These are phyloP conservation scores for Apiotrichum siamense DNA, from an alignment of 1,284 basidiomycete species.

Conservation along the genomic window DNA sequence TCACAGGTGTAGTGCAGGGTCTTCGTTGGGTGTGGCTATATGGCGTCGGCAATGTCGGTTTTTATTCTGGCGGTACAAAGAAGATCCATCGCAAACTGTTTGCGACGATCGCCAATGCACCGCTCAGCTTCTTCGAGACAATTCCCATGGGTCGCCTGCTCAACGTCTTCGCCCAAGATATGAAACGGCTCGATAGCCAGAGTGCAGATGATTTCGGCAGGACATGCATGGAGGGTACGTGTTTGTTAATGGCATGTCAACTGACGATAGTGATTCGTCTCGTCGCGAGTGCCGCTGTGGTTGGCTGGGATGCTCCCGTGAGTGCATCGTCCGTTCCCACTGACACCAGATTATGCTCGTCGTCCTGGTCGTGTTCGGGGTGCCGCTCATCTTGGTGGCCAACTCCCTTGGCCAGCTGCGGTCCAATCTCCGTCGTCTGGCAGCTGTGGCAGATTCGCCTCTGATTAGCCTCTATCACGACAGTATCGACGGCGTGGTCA, in stretches of 20 bases:
- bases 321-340: background rate
- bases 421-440: slow-evolving; percentile 38
- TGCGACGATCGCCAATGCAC: slow-evolving; percentile 58
- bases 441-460: slow-evolving; percentile 44
- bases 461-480: slow-evolving; percentile 49
- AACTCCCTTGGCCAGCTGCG: slow-evolving; percentile 38
- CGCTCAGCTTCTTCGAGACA: slow-evolving; percentile 72
- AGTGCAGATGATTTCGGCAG: slow-evolving; percentile 59
- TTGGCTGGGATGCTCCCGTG: slow-evolving; percentile 31
- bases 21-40: slow-evolving; percentile 46
- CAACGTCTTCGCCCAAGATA: slow-evolving; percentile 52
- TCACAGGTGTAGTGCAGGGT: slow-evolving; percentile 21
- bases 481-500: slow-evolving; percentile 47
- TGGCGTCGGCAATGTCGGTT: slow-evolving; percentile 48
- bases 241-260: background rate
- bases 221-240: slow-evolving; percentile 51
- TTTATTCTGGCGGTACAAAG: slow-evolving; percentile 57
- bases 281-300: slow-evolving; percentile 14
- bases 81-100: slow-evolving; percentile 59
- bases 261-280: slow-evolving; percentile 9
- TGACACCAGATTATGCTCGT: slow-evolving; percentile 22
- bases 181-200: slow-evolving; percentile 53
- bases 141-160: slow-evolving; percentile 65
- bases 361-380: slow-evolving; percentile 21
- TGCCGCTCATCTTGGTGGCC: slow-evolving; percentile 30